Evolutionary conservation across 163 green algal species (phyloP), one percentile per base, ranked within the genome.

Genomic region (Scenedesmus sp.): DNA sequence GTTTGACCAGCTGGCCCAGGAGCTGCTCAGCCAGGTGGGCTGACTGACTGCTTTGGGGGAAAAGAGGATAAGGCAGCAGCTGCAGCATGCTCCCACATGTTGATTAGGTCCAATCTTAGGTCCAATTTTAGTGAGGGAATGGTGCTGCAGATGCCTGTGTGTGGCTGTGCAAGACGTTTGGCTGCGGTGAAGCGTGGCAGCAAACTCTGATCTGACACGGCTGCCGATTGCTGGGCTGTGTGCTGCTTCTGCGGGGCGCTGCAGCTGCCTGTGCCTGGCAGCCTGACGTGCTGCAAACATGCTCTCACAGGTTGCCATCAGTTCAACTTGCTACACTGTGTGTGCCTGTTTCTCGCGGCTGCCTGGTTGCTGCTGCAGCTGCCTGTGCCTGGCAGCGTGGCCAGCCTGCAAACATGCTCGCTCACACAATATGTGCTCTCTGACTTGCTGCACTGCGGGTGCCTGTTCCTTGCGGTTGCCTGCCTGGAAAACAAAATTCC

Each of bases 21-120:
- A 92, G 77, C 88, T 94, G 60, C 83, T 92, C 4, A 20, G 23
- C 0, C 76, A 85, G 91, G 91, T 91, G 62, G 0, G 86, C 57
- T 55, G 34, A 46, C 34, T 46, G 34, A 46, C 34, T 46, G 34
- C 34, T 46, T 46, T 46, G 67, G 46, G 57, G 34, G 54, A 12
- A 74, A 46, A 46, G 54, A 9, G 5, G 82, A 5, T 34, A 34
- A 26, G 34, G 81, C 52, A 62, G 34, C 13, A 52, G 34, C 73
- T 26, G 73, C 73, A 82, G 73, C 73, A 46, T 46, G 34, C 34
- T 46, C 34, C 34, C 0, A 46, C 34, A 46, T 46, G 34, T 46
- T 46, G 34, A 46, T 46, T 46, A 46, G 34, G 34, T 46, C 34
- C 34, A 46, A 46, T 46, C 34, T 46, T 46, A 46, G 34, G 34